Percentiles rank a stretch among this genome's conserved stretches.
These are phyloP conservation scores for Trichoderma semiorbis DNA, from an alignment of 2,329 filamentous ascomycete species.

Conservation along the genomic window DNA sequence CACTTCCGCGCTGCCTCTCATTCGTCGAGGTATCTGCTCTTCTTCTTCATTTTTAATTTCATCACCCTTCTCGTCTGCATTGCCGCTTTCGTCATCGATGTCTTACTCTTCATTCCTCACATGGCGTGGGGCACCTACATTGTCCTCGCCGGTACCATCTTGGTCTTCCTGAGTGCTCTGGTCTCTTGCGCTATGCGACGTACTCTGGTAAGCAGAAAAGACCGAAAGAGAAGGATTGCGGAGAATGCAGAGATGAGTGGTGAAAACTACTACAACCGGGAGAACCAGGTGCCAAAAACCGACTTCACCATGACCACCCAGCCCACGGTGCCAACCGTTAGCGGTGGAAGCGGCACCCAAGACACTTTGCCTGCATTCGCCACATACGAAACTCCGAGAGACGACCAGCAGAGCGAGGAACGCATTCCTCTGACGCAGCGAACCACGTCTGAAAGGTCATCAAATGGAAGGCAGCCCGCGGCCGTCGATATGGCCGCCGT, in stretches of 20 bases:
- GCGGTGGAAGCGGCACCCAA: slow-evolving; percentile 48
- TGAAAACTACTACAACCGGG: slow-evolving; percentile 80
- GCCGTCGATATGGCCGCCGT: slow-evolving; percentile 37
- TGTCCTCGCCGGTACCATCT: slow-evolving; percentile 81
- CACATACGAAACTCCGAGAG: slow-evolving; percentile 64
- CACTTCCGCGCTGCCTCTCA: slow-evolving; percentile 87
- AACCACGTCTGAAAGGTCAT: slow-evolving; percentile 58
- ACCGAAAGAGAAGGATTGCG: slow-evolving; percentile 85
- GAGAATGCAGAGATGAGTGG: slow-evolving; percentile 98
- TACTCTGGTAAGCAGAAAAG: slow-evolving; percentile 85
- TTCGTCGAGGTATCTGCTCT: slow-evolving; percentile 82
- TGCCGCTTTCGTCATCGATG: slow-evolving; percentile 87
- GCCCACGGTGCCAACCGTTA: slow-evolving; percentile 56
- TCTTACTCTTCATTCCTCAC: slow-evolving; percentile 91
- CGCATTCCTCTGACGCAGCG: slow-evolving; percentile 65
- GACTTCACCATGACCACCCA: slow-evolving; percentile 44
- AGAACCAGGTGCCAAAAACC: slow-evolving; percentile 52
- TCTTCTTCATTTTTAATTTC: slow-evolving; percentile 80
- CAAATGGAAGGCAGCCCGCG: slow-evolving; percentile 41
- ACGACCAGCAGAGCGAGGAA: slow-evolving; percentile 64
- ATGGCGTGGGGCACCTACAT: slow-evolving; percentile 93
- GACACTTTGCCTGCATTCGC: slow-evolving; percentile 56
- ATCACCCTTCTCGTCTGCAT: slow-evolving; percentile 80
- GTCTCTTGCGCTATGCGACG: slow-evolving; percentile 94
- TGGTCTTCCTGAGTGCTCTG: slow-evolving; percentile 77